Evolutionary conservation across 139 green algal species (phyloP), one percentile per base, ranked within the genome.

Genomic region (Volvox reticuliferus): DNA sequence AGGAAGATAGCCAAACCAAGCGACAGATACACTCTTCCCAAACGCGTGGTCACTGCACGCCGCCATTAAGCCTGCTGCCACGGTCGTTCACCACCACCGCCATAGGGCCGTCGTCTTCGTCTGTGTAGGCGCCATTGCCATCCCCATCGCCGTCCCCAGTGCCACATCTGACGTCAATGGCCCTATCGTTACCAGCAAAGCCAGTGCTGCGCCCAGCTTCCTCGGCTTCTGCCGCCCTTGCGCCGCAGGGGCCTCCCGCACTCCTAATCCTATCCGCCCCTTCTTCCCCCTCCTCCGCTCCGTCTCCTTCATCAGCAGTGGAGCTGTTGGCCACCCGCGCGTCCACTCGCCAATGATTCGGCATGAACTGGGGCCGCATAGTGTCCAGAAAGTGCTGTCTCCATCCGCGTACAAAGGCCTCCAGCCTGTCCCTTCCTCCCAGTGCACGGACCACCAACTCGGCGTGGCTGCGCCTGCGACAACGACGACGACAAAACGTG

Each of bases 401-500:
- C 92, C 92, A 94, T 36, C 75, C 92, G 1, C 77, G 76, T 3
- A 94, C 68, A 62, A 94, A 94, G 26, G 62, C 89, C 68, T 89
- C 92, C 36, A 94, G 68, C 5, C 79, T 87, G 21, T 24, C 89
- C 1, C 71, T 36, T 0, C 69, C 50, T 24, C 82, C 71, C 0
- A 82, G 61, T 22, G 75, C 20, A 17, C 1, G 5, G 19, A 89
- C 89, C 73, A 92, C 82, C 55, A 78, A 12, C 69, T 92, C 55
- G 5, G 89, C 89, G 22, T 92, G 89, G n/a, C 79, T 86, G 16
- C 33, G 67, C 89, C 89, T 92, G 89, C 14, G 35, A 55, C 9
- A 9, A 55, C 44, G 44, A 55, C 44, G 9, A 55, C 44, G 44
- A 55, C 9, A 55, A 14, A 9, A 55, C 44, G 9, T 55, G 44